These are phyloP conservation scores for Ceratobasidium sp. DNA, from an alignment of 1,284 basidiomycete genomes.

Conservation along the genomic window DNA sequence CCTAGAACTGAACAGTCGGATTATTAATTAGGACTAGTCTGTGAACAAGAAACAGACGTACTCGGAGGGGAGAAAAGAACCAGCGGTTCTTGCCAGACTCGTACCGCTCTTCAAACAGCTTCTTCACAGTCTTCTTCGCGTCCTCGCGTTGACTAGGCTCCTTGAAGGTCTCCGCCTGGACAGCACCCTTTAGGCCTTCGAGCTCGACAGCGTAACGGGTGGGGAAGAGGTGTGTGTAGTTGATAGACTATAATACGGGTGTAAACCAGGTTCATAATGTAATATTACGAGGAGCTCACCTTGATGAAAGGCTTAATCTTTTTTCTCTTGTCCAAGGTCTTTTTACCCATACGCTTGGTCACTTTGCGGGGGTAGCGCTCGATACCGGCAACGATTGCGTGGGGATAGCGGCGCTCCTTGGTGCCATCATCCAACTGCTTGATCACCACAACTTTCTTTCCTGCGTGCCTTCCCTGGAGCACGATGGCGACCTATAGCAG, in stretches of 20 bases:
- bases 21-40: background rate
- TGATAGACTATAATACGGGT: slow-evolving; percentile 70
- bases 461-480: slow-evolving; percentile 95
- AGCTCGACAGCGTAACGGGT: slow-evolving; percentile 96
- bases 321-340: slow-evolving; percentile 88
- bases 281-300: slow-evolving; percentile 63
- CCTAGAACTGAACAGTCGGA: slow-evolving; percentile 21
- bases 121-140: slow-evolving; percentile 96
- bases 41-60: slow-evolving; percentile 57
- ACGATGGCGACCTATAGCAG: slow-evolving; percentile 84
- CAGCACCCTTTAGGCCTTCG: slow-evolving; percentile 88
- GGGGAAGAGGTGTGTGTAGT: slow-evolving; percentile 98
- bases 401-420: slow-evolving; percentile 91
- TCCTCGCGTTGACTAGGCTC: slow-evolving; percentile 93
- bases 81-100: slow-evolving; percentile 91
- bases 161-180: slow-evolving; percentile 90
- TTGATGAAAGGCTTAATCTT: slow-evolving; percentile 99
- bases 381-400: slow-evolving; percentile 95
- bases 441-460: slow-evolving; percentile 91
- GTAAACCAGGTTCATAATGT: background rate
- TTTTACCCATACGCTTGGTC: slow-evolving; percentile 94
- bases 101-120: slow-evolving; percentile 94
- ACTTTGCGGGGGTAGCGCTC: slow-evolving; percentile 97
- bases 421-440: slow-evolving; percentile 89
- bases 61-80: slow-evolving; percentile 87